These are phyloP conservation scores for Catunica adiposa DNA, from an alignment of 2,329 filamentous ascomycete genomes.

Conservation along the genomic window DNA sequence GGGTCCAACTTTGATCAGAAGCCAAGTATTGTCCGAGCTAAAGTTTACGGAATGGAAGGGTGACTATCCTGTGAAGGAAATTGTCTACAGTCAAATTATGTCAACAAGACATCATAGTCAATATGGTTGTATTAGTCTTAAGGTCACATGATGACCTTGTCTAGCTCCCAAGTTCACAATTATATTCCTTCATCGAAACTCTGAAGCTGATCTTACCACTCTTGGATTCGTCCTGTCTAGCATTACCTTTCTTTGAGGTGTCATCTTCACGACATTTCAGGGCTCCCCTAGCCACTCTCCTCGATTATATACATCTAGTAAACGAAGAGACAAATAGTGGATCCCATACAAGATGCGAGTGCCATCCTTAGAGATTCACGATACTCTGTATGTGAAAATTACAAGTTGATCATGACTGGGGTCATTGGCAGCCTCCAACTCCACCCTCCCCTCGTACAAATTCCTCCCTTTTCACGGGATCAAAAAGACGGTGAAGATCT, in stretches of 20 bases:
- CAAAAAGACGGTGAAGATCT: background rate
- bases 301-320: background rate
- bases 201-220: too few relatives aligned
- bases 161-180: too few relatives aligned
- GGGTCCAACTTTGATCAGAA: too few relatives aligned
- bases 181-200: too few relatives aligned
- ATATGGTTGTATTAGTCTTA: too few relatives aligned
- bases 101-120: background rate
- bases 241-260: too few relatives aligned
- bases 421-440: background rate
- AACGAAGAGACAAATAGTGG: background rate
- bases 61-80: background rate
- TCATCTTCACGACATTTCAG: too few relatives aligned
- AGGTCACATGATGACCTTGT: background rate
- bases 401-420: background rate
- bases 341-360: background rate
- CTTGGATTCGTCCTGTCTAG: too few relatives aligned
- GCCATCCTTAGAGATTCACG: background rate
- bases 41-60: too few relatives aligned
- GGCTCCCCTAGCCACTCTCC: background rate
- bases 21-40: too few relatives aligned
- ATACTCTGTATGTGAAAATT: background rate
- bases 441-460: background rate
- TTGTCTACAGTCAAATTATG: background rate
- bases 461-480: background rate